Evolutionary conservation across 352 stramenopile species (phyloP).

Genomic region (Pythium guiyangense): DNA sequence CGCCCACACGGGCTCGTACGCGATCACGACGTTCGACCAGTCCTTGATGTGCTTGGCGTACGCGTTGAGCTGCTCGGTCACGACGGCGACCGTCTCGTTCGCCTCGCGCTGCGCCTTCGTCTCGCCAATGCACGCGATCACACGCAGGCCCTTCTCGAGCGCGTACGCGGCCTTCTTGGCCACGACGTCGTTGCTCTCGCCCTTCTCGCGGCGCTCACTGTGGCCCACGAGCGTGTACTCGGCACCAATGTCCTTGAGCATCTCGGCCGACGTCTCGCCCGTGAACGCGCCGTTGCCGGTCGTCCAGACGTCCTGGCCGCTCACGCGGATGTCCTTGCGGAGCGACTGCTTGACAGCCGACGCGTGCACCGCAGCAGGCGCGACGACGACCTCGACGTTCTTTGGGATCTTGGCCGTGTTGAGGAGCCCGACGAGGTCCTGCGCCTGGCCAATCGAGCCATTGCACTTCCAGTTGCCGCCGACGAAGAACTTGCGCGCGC

Average conservation of each 20-base stretch:
- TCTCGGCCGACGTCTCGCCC: constrained; percentile 96
- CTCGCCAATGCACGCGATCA: constrained; percentile 97
- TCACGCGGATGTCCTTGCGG: constrained; percentile 67
- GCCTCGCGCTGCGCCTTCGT: constrained; percentile 92
- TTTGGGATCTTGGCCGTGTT: constrained; percentile 80
- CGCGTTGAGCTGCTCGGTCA: constrained; percentile 91
- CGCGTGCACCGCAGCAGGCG: constrained; percentile 92
- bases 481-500: constrained; percentile 96
- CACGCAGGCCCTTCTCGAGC: constrained; percentile 90
- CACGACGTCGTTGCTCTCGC: constrained; percentile 90
- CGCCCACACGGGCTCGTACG: constrained; percentile 97
- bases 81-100: constrained; percentile 92
- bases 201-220: constrained; percentile 92
- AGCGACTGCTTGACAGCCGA: constrained; percentile 55
- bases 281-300: constrained; percentile 95
- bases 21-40: constrained; percentile 95
- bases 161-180: constrained; percentile 94
- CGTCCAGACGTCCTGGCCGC: constrained; percentile 94
- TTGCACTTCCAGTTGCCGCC: constrained; percentile 99
- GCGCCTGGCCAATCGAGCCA: constrained; percentile 59
- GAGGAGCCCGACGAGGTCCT: constrained; percentile 72
- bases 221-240: constrained; percentile 96
- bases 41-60: constrained; percentile 88
- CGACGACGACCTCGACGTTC: constrained; percentile 95
- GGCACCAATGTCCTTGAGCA: constrained; percentile 94